Conservation (phyloP, 257 asterid species). For the Linderniella brevidens region DNA sequence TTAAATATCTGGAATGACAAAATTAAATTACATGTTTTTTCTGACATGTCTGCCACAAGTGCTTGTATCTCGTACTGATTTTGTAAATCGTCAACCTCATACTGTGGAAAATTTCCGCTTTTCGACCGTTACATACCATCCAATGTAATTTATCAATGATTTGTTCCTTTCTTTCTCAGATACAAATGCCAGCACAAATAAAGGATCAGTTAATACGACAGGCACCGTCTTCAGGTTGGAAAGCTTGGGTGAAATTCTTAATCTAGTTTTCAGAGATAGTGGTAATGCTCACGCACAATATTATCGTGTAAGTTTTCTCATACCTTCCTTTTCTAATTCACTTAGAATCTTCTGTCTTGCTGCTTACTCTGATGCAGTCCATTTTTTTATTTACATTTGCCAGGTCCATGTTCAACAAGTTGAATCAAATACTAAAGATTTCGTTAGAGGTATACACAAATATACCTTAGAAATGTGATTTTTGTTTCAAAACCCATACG, state of each 20-base stretch:
- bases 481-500: too few relatives aligned
- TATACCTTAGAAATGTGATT: too few relatives aligned
- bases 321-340: constrained; percentile 8
- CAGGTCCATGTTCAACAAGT: constrained; percentile 85
- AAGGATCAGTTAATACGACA: constrained; percentile 43
- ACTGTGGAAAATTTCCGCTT: too few relatives aligned
- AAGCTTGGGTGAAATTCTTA: constrained; percentile 70
- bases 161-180: constrained; percentile 26
- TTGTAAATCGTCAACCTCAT: too few relatives aligned
- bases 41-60: too few relatives aligned
- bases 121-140: too few relatives aligned
- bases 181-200: constrained; percentile 31
- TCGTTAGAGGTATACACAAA: constrained; percentile 40
- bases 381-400: constrained; percentile 9
- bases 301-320: constrained; percentile 56
- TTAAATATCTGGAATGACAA: too few relatives aligned
- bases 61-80: too few relatives aligned
- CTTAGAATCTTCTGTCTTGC: constrained; percentile 1
- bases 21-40: too few relatives aligned
- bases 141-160: constrained; percentile 4
- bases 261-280: constrained; percentile 49
- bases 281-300: constrained; percentile 59
- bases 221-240: constrained; percentile 55
- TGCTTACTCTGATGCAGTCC: constrained; percentile 4
- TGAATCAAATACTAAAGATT: constrained; percentile 41